Evolutionary conservation across 257 asterid species (phyloP).

Genomic region (Solanum virginianum): DNA sequence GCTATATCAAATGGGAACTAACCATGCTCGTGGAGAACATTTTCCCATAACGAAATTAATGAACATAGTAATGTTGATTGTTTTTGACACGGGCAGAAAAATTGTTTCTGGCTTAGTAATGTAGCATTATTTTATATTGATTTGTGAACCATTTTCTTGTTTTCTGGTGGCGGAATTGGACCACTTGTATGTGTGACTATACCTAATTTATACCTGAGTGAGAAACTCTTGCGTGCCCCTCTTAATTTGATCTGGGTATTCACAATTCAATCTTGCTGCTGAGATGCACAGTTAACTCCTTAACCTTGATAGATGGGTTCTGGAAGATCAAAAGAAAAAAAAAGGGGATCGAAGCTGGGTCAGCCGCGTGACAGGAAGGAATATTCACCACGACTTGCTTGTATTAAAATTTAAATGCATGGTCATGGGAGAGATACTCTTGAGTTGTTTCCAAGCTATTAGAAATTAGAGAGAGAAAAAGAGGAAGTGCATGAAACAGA

Average conservation of each 20-base stretch:
- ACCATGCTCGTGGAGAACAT: neutral
- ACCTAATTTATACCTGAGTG: too few species aligned
- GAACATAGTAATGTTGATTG: neutral
- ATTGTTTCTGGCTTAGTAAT: neutral
- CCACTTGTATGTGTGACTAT: neutral
- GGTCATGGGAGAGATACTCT: constrained; percentile 6
- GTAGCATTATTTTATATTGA: neutral
- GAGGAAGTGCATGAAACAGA: too few species aligned
- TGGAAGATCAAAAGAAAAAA: too few species aligned
- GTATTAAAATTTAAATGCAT: neutral
- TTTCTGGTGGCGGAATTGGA: neutral
- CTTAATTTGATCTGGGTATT: too few species aligned
- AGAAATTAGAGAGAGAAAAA: too few species aligned
- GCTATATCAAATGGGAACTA: neutral
- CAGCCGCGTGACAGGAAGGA: constrained; percentile 53
- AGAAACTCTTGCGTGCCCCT: neutral
- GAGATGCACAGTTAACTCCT: too few species aligned
- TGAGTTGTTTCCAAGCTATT: neutral
- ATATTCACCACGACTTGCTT: constrained; percentile 41
- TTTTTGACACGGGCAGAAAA: too few species aligned
- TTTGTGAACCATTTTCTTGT: neutral
- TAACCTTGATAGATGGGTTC: too few species aligned
- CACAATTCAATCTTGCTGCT: too few species aligned
- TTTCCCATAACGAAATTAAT: neutral
- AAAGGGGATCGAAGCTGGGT: constrained; percentile 41